phyloP scores from a whole-genome alignment of 73 alveolate genomes.

The Tetrahymena elliotti region DNA sequence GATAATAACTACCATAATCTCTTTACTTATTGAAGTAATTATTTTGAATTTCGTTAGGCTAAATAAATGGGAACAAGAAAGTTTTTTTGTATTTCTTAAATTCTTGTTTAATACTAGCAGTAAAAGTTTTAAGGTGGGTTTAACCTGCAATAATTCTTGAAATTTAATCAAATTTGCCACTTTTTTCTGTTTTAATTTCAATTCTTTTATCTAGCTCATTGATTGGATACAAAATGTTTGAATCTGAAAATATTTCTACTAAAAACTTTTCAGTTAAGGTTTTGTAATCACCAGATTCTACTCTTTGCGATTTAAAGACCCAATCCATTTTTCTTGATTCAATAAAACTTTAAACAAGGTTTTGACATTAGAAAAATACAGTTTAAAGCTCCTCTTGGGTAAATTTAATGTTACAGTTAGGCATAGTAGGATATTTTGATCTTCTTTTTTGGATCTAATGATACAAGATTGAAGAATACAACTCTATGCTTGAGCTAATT shows the following conservation, averaged over 20 bases:
- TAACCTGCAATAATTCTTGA: neutral
- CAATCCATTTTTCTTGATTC: neutral
- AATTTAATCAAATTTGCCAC: neutral
- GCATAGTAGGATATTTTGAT: neutral
- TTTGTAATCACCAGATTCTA: neutral
- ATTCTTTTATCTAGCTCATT: neutral
- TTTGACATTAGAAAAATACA: neutral
- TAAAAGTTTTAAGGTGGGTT: neutral
- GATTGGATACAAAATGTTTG: neutral
- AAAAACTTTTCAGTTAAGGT: neutral
- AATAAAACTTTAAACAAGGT: neutral
- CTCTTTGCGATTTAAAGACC: neutral
- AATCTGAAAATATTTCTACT: neutral
- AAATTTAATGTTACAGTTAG: neutral
- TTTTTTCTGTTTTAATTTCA: neutral
- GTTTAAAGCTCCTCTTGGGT: neutral
- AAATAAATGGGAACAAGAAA: neutral
- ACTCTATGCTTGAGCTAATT: neutral
- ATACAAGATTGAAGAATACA: neutral
- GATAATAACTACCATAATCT: neutral
- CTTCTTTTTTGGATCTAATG: neutral
- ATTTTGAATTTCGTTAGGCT: neutral
- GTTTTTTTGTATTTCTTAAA: neutral
- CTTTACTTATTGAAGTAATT: too few species aligned
- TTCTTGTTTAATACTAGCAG: neutral